Evolutionary conservation across 1,284 basidiomycete genomes (phyloP).

Genomic region (Mycena citricolor): DNA sequence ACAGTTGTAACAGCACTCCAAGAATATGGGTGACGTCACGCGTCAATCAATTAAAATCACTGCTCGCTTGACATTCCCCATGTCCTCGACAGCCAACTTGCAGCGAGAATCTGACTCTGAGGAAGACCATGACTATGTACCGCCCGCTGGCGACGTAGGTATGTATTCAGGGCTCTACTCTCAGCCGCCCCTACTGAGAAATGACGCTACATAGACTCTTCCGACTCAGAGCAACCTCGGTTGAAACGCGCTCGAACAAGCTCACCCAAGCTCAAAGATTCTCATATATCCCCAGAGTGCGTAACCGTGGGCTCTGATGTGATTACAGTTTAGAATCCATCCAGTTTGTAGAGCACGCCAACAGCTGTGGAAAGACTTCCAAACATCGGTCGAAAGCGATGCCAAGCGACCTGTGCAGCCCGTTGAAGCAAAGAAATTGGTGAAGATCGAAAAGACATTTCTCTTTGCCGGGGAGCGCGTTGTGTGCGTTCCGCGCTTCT

Average conservation of each 20-base stretch:
- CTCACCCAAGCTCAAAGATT: slow-evolving; percentile 27
- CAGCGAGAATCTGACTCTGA: slow-evolving; percentile 62
- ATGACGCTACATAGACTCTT: slow-evolving; percentile 25
- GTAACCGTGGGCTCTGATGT: slow-evolving; percentile 5
- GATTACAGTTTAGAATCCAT: background rate
- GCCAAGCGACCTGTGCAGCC: slow-evolving; percentile 22
- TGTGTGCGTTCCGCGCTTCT: slow-evolving; percentile 45
- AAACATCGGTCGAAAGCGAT: slow-evolving; percentile 45
- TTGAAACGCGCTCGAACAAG: slow-evolving; percentile 30
- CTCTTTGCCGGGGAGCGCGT: slow-evolving; percentile 74
- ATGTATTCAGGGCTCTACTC: slow-evolving; percentile 6
- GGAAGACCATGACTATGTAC: slow-evolving; percentile 67
- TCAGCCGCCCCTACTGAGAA: background rate
- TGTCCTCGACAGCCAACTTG: too few species aligned
- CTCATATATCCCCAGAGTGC: slow-evolving; percentile 43
- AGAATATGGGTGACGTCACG: too few species aligned
- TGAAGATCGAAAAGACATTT: slow-evolving; percentile 69
- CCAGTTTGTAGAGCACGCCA: slow-evolving; percentile 42
- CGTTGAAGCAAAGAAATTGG: slow-evolving; percentile 35
- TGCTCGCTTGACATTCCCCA: too few species aligned
- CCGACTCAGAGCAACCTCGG: slow-evolving; percentile 38
- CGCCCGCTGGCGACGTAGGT: slow-evolving; percentile 45
- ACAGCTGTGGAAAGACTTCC: slow-evolving; percentile 60
- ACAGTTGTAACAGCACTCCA: too few species aligned
- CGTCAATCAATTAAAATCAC: too few species aligned